Evolutionary conservation across 306 rosid genomes (phyloP), one percentile per base, ranked within the genome.

Genomic region (Casuarina glauca): DNA sequence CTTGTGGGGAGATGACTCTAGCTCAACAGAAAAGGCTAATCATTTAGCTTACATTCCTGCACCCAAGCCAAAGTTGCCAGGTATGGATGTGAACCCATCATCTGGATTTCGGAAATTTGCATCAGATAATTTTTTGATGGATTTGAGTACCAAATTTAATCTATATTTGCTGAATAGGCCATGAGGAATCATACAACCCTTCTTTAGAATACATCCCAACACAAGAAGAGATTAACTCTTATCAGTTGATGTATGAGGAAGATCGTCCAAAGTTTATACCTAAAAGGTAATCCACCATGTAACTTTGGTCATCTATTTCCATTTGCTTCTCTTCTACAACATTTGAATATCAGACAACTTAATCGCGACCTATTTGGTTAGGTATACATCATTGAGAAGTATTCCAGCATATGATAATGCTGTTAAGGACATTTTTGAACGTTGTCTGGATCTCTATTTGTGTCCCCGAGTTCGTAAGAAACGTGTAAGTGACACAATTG

Each of bases 101-200:
- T 72, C 49, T 62, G 62, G 67, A 63, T 80, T 81, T n/a, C 54
- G 77, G 66, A 43, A 20, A 77, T 42, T 13, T 41, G 32, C 38
- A 35, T 48, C 70, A 49, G 50, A 49, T 64, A 32, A 35, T 49
- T 67, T 73, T 55, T 50, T 54, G 70, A 62, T 54, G 17, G 70
- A 38, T 36, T 72, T 85, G 54, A 36, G 20, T 64, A 50, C 53
- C 49, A 43, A 54, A 78, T 52, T 62, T 67, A 38, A 46, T 8
- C 12, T 20, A 4, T 15, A 36, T 42, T 45, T 73, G 63, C 61
- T 74, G 78, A 72, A 69, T 80, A 95, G 99, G 99, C 74, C 91
- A 95, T 20, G 97, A 91, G 76, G 99, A 95, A 77, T 93, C 99
- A 1, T 92, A 91, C 81, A 95, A 93, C 87, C 99, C 99, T 80